Evolutionary conservation across 768 basidiomycete genomes (phyloP).

Genomic region (Boletales sp.): DNA sequence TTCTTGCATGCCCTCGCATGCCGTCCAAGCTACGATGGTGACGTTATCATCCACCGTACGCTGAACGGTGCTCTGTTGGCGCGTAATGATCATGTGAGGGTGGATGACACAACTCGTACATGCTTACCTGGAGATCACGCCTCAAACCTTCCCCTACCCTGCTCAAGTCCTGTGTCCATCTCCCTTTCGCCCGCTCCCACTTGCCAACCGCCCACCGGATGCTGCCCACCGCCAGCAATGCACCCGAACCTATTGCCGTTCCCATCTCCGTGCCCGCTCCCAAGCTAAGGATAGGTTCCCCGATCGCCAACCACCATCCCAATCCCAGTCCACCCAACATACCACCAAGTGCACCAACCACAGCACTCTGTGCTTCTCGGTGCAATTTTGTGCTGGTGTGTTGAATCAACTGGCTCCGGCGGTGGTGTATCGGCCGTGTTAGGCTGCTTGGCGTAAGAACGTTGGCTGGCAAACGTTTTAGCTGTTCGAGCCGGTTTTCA

Average conservation of each 20-base stretch:
- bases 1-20: constrained; percentile 44
- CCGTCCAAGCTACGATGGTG: constrained; percentile 46
- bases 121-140: constrained; percentile 58
- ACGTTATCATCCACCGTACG: constrained; percentile 51
- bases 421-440: constrained; percentile 45
- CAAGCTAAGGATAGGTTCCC: constrained; percentile 35
- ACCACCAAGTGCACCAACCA: constrained; percentile 49
- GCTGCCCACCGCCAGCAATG: constrained; percentile 45
- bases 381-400: constrained; percentile 60
- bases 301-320: constrained; percentile 52
- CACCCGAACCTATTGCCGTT: constrained; percentile 59
- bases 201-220: constrained; percentile 60
- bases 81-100: not conserved
- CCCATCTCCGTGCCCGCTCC: constrained; percentile 45
- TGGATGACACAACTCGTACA: not conserved
- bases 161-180: constrained; percentile 67
- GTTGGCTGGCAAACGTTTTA: constrained; percentile 44
- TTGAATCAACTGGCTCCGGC: constrained; percentile 51
- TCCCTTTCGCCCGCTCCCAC: constrained; percentile 66
- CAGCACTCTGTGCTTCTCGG: constrained; percentile 55
- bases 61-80: constrained; percentile 42
- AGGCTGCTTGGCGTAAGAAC: constrained; percentile 44
- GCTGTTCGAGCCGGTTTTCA: constrained; percentile 54
- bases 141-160: constrained; percentile 60
- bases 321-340: constrained; percentile 47